Conservation (phyloP, 306 rosid species). For the Abrus pulchellus region DNA sequence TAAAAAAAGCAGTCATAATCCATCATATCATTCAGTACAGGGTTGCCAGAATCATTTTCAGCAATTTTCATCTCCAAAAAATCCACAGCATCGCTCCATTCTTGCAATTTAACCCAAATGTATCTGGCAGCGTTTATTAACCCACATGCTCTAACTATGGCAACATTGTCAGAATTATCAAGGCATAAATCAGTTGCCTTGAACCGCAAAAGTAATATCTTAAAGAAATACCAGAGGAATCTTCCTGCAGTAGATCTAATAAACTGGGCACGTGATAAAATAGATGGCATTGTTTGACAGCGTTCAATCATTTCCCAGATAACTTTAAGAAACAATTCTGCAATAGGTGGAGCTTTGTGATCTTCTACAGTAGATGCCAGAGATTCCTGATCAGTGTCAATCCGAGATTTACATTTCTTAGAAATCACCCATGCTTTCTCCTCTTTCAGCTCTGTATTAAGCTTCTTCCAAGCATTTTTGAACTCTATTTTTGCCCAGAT, state of each 20-base stretch:
- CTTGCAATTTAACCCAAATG: slow-evolving; percentile 65
- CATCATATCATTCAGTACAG: slow-evolving; percentile 33
- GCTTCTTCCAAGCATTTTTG: slow-evolving; percentile 72
- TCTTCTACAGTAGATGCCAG: slow-evolving; percentile 61
- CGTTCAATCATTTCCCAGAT: slow-evolving; percentile 73
- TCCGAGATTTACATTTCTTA: slow-evolving; percentile 46
- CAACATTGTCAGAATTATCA: slow-evolving; percentile 52
- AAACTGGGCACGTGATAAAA: slow-evolving; percentile 55
- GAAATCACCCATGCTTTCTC: slow-evolving; percentile 65
- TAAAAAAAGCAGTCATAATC: slow-evolving; percentile 57
- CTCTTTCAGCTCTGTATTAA: slow-evolving; percentile 63
- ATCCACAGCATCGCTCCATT: slow-evolving; percentile 73
- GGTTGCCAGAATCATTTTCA: slow-evolving; percentile 61
- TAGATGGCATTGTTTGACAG: slow-evolving; percentile 69
- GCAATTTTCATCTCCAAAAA: slow-evolving; percentile 77
- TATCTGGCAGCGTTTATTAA: slow-evolving; percentile 74
- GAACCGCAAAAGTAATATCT: slow-evolving; percentile 63
- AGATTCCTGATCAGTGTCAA: slow-evolving; percentile 47
- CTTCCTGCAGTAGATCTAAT: slow-evolving; percentile 72
- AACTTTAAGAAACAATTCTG: slow-evolving; percentile 65
- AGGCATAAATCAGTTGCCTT: slow-evolving; percentile 57
- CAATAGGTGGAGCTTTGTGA: slow-evolving; percentile 69
- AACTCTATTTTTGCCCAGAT: slow-evolving; percentile 85
- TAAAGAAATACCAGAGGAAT: slow-evolving; percentile 79
- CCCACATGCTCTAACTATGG: slow-evolving; percentile 56